phyloP scores from a whole-genome alignment of 1,139 yeast species.

The Suhomyces ambrosiae region DNA sequence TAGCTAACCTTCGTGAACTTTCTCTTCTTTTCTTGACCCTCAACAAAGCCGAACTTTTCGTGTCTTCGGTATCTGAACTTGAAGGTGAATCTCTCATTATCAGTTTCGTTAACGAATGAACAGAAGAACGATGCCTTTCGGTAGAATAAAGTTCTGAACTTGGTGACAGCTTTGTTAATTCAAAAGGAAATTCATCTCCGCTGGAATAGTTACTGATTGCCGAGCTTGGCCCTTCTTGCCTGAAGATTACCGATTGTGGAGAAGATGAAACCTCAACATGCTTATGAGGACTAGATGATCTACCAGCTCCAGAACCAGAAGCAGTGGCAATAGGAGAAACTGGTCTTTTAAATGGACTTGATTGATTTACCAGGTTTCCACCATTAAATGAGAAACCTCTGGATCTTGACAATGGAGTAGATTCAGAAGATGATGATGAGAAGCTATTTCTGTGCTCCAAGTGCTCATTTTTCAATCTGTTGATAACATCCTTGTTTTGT shows the following conservation, averaged over 20 bases:
- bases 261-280: conserved; percentile 18
- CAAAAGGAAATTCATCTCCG: conserved; percentile 41
- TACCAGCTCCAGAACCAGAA: conserved; percentile 10
- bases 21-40: conserved; percentile 63
- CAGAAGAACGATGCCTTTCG: conserved; percentile 30
- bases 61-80: conserved; percentile 72
- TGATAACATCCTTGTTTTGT: conserved; percentile 91
- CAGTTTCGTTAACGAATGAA: conserved; percentile 32
- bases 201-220: conserved; percentile 38
- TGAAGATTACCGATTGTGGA: conserved; percentile 22
- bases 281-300: conserved; percentile 34
- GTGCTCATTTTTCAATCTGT: conserved; percentile 82
- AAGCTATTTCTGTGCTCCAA: conserved; percentile 53
- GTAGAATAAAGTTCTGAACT: conserved; percentile 14
- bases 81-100: conserved; percentile 58
- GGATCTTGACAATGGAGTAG: conserved; percentile 38
- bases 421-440: conserved; percentile 48
- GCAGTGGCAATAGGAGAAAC: conserved; percentile 24
- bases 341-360: conserved; percentile 44
- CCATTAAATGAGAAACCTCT: conserved; percentile 43
- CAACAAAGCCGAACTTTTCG: conserved; percentile 51
- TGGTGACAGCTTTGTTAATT: conserved; percentile 22
- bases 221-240: conserved; percentile 38
- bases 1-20: conserved; percentile 40
- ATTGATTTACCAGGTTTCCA: conserved; percentile 15